phyloP scores from a whole-genome alignment of 2,329 filamentous ascomycete genomes.

The Xylariaceae sp. region DNA sequence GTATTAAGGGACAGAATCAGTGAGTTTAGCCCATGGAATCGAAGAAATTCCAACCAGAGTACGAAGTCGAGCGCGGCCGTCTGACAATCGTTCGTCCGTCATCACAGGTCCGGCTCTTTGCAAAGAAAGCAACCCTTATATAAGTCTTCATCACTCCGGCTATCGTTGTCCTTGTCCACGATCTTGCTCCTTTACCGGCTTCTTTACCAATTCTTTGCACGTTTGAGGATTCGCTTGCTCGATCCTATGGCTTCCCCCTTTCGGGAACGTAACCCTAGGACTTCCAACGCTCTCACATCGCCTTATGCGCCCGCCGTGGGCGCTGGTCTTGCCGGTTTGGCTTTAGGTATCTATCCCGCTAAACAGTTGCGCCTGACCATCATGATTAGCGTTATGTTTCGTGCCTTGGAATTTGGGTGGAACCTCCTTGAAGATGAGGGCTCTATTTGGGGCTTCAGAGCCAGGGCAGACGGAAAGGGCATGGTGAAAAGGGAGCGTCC shows the following conservation, averaged over 20 bases:
- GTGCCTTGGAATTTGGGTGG: slow-evolving; percentile 80
- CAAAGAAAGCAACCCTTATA: slow-evolving; percentile 49
- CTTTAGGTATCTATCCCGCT: slow-evolving; percentile 68
- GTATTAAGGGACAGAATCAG: slow-evolving; percentile 42
- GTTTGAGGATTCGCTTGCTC: slow-evolving; percentile 72
- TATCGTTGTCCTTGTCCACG: slow-evolving; percentile 76
- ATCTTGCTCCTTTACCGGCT: slow-evolving; percentile 85
- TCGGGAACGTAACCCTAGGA: slow-evolving; percentile 72
- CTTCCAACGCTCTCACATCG: slow-evolving; percentile 71
- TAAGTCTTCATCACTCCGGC: slow-evolving; percentile 64
- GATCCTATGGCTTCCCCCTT: slow-evolving; percentile 77
- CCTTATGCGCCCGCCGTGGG: slow-evolving; percentile 83
- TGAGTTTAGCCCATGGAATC: slow-evolving; percentile 38
- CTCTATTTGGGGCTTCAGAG: slow-evolving; percentile 55
- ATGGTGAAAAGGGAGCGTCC: slow-evolving; percentile 60
- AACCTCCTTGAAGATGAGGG: slow-evolving; percentile 74
- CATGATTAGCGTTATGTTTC: slow-evolving; percentile 74
- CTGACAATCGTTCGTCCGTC: not conserved
- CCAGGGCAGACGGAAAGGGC: slow-evolving; percentile 37
- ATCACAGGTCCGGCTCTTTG: slow-evolving; percentile 21
- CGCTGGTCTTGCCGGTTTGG: slow-evolving; percentile 78
- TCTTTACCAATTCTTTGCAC: slow-evolving; percentile 81
- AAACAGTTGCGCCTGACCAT: slow-evolving; percentile 63
- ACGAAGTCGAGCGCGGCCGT: not conserved
- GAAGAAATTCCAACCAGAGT: not conserved